Evolutionary conservation across 2,329 filamentous ascomycete genomes (phyloP).

Genomic region (Aspergillus calidoustus): DNA sequence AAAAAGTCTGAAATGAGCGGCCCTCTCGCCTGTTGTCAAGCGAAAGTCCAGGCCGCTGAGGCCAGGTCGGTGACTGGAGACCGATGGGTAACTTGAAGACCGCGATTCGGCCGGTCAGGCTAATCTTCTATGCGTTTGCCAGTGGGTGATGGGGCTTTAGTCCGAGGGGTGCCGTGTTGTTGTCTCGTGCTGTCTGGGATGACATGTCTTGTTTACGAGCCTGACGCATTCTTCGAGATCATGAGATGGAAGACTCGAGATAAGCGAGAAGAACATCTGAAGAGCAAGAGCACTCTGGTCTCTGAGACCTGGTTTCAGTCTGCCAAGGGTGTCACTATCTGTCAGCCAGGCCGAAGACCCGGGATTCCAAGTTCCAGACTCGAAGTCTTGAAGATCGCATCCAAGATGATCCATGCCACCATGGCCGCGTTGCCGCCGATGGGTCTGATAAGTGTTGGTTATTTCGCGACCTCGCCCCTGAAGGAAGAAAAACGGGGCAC

Average conservation of each 20-base stretch:
- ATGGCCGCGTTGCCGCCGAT: background rate
- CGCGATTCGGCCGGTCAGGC: background rate
- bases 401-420: too few relatives aligned
- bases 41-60: too few relatives aligned
- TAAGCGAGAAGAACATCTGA: background rate
- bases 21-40: background rate
- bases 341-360: background rate
- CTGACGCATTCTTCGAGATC: background rate
- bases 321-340: background rate
- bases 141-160: background rate
- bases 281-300: background rate
- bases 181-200: background rate
- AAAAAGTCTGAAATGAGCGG: background rate
- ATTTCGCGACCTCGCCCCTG: background rate
- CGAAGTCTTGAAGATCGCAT: background rate
- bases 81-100: background rate
- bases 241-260: background rate
- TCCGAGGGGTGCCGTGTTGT: too few relatives aligned
- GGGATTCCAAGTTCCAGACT: background rate
- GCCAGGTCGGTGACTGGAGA: background rate
- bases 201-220: background rate
- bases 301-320: background rate
- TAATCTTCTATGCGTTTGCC: background rate
- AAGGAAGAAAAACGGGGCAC: slow-evolving; percentile 11
- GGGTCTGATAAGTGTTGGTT: background rate